These are phyloP conservation scores for Lunularia cruciata DNA, from an alignment of 225 moss, liverwort and hornwort genomes.

Conservation along the genomic window DNA sequence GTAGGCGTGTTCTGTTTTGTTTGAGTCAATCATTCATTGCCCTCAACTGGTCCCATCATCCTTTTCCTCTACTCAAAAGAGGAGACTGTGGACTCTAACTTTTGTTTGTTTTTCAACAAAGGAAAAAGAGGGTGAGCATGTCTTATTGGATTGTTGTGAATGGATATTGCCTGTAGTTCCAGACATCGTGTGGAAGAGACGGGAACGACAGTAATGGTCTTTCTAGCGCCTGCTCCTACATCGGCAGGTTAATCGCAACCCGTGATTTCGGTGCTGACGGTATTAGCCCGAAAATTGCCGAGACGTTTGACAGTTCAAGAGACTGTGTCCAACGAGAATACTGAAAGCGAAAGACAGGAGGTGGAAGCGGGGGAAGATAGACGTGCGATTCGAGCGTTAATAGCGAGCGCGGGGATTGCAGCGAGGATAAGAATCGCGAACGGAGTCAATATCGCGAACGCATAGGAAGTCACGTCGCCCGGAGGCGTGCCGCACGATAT, in stretches of 20 bases:
- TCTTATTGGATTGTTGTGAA: conserved; percentile 1
- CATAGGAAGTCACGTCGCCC: background rate
- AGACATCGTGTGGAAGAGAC: conserved; percentile 10
- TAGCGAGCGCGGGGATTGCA: background rate
- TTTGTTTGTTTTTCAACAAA: background rate
- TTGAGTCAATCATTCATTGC: conserved; percentile 2
- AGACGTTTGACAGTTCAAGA: too few species aligned
- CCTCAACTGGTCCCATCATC: background rate
- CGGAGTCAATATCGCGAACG: background rate
- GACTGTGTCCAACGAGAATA: background rate
- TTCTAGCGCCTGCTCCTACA: background rate
- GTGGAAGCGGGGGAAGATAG: background rate
- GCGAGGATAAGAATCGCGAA: too few species aligned
- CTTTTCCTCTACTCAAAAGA: background rate
- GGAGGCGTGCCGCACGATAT: conserved; percentile 11
- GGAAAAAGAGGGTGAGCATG: background rate
- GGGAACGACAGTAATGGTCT: conserved; percentile 7
- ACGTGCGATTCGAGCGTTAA: background rate
- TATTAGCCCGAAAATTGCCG: too few species aligned
- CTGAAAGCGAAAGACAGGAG: background rate
- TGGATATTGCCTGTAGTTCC: background rate
- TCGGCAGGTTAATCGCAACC: background rate
- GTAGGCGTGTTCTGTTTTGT: background rate
- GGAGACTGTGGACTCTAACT: background rate
- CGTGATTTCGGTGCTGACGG: background rate